Conservation (phyloP, 768 basidiomycete genomes). For the Boletus rex-veris region DNA sequence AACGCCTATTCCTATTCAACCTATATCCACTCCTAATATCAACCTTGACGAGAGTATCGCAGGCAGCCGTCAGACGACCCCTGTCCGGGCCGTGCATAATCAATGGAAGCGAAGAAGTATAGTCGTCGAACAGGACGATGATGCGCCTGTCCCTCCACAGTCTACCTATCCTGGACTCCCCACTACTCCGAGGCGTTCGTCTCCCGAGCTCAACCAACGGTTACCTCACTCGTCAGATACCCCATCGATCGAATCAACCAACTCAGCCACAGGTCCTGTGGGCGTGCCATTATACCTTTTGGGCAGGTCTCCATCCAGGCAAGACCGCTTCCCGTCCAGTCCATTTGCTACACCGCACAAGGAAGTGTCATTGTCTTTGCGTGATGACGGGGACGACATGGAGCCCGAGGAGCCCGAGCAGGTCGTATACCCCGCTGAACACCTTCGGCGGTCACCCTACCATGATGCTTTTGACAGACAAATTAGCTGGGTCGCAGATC, state of each 20-base stretch:
- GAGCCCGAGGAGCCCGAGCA: conserved; percentile 47
- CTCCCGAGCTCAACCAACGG: conserved; percentile 32
- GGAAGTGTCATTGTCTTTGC: conserved; percentile 48
- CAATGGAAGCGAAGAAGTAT: conserved; percentile 57
- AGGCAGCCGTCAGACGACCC: conserved; percentile 33
- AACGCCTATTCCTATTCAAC: conserved; percentile 29
- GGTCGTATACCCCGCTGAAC: conserved; percentile 61
- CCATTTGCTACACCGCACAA: conserved; percentile 70
- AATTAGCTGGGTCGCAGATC: conserved; percentile 76
- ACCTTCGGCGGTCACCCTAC: conserved; percentile 48
- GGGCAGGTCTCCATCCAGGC: conserved; percentile 45
- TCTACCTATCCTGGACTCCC: conserved; percentile 40
- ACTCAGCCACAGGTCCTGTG: conserved; percentile 40
- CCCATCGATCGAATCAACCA: conserved; percentile 45
- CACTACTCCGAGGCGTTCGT: conserved; percentile 40
- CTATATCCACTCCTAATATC: conserved; percentile 24
- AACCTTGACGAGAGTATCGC: conserved; percentile 29
- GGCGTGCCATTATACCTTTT: conserved; percentile 50
- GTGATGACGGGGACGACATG: conserved; percentile 53
- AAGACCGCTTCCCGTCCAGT: conserved; percentile 62
- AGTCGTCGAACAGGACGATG: conserved; percentile 69
- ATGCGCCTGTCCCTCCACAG: conserved; percentile 42
- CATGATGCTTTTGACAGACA: conserved; percentile 50
- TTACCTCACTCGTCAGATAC: conserved; percentile 51
- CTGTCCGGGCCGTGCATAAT: conserved; percentile 35